A percentile compares a stretch with the other conserved stretches of the same genome.
phyloP scores from a whole-genome alignment of 2,329 filamentous ascomycete genomes.

The Lecanosticta acicola region DNA sequence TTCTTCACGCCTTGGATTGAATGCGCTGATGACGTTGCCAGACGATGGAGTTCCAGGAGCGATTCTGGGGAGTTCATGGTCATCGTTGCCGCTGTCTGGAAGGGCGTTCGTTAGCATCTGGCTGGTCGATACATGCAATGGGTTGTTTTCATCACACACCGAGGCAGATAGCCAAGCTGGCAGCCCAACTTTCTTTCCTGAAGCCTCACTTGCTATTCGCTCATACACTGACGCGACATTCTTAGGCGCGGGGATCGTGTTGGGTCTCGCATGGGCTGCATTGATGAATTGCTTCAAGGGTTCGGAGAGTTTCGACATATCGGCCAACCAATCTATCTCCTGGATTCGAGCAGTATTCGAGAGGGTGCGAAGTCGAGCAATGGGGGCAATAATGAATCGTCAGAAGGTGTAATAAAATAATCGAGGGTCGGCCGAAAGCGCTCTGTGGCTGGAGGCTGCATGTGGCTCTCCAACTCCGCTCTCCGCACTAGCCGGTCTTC shows the following conservation, averaged over 20 bases:
- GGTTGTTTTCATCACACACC: slow-evolving; percentile 36
- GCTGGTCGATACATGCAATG: background rate
- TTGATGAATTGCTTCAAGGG: slow-evolving; percentile 70
- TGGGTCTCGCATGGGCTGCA: slow-evolving; percentile 60
- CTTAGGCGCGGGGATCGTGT: slow-evolving; percentile 58
- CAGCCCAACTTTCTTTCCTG: slow-evolving; percentile 55
- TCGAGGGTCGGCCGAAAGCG: no score
- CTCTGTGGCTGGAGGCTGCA: no score
- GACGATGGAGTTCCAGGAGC: slow-evolving; percentile 56
- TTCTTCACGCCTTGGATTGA: slow-evolving; percentile 18
- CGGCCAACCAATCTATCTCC: no score
- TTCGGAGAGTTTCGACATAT: slow-evolving; percentile 71
- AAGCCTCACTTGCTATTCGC: slow-evolving; percentile 58
- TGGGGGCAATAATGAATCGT: no score
- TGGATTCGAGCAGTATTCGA: no score
- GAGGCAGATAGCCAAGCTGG: slow-evolving; percentile 64
- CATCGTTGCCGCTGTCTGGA: slow-evolving; percentile 70
- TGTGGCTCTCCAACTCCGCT: no score
- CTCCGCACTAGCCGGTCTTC: no score
- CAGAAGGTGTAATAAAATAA: no score
- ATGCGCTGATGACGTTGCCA: slow-evolving; percentile 31
- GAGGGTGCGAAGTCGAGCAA: no score
- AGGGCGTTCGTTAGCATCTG: background rate
- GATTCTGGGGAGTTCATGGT: slow-evolving; percentile 81
- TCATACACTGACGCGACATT: slow-evolving; percentile 61